phyloP scores from a whole-genome alignment of 1,284 basidiomycete genomes.

The Meira miltonrushii region DNA sequence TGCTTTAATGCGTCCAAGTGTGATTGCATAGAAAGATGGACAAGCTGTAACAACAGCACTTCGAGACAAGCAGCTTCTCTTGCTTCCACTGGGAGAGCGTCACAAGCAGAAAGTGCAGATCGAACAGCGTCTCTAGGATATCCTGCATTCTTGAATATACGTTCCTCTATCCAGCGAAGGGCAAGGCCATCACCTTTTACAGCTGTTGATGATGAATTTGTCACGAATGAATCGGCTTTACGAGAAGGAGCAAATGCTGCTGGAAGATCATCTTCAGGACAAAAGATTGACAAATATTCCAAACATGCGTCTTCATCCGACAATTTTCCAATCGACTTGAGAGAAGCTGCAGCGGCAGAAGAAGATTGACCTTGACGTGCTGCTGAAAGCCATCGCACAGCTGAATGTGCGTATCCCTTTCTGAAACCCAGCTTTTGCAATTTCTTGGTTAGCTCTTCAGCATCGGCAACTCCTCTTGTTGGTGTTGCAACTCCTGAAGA shows the following conservation, averaged over 20 bases:
- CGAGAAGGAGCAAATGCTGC: slow-evolving; percentile 61
- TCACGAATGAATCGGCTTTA: slow-evolving; percentile 67
- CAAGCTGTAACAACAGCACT: slow-evolving; percentile 13
- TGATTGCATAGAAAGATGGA: too few species aligned
- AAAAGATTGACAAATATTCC: slow-evolving; percentile 68
- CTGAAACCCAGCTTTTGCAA: slow-evolving; percentile 45
- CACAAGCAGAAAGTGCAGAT: slow-evolving; percentile 54
- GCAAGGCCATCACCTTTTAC: slow-evolving; percentile 61
- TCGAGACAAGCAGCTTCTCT: slow-evolving; percentile 33
- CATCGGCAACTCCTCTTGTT: background rate
- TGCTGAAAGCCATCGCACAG: slow-evolving; percentile 34
- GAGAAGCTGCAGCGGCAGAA: slow-evolving; percentile 20
- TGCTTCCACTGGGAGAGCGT: slow-evolving; percentile 12
- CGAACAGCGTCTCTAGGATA: slow-evolving; percentile 72
- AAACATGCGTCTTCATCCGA: slow-evolving; percentile 62
- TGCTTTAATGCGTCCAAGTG: background rate
- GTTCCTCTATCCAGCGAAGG: slow-evolving; percentile 74
- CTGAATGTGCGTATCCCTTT: slow-evolving; percentile 39
- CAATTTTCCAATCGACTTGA: slow-evolving; percentile 28
- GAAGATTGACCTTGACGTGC: slow-evolving; percentile 24
- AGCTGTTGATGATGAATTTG: slow-evolving; percentile 55
- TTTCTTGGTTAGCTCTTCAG: slow-evolving; percentile 26
- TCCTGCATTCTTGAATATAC: slow-evolving; percentile 74
- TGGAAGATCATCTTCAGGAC: slow-evolving; percentile 74
- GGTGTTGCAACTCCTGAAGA: background rate